Conservation (phyloP, 2,329 filamentous ascomycete species). For the Ascochyta koolunga region DNA sequence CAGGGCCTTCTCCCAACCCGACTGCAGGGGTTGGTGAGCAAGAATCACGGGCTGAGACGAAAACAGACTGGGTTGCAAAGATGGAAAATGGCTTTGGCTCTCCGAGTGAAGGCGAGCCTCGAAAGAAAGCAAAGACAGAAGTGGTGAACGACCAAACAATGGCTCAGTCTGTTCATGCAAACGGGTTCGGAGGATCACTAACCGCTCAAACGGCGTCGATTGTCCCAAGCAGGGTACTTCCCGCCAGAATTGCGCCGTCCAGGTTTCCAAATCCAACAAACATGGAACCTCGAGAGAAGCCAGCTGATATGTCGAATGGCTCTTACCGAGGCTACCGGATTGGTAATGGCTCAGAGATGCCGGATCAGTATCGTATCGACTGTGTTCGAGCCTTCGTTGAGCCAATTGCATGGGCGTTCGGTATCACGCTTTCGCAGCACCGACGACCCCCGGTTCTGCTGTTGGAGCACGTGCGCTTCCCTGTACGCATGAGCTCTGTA, state of each 20-base stretch:
- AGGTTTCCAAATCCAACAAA: conserved; percentile 36
- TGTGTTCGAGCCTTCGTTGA: conserved; percentile 63
- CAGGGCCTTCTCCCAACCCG: not conserved
- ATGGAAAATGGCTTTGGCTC: conserved; percentile 14
- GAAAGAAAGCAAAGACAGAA: conserved; percentile 50
- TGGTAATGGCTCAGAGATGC: conserved; percentile 64
- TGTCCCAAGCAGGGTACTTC: conserved; percentile 33
- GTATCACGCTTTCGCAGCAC: conserved; percentile 58
- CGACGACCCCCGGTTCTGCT: conserved; percentile 55
- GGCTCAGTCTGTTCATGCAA: conserved; percentile 14
- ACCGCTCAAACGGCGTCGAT: conserved; percentile 17
- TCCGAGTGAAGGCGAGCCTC: conserved; percentile 33
- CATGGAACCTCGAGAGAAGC: conserved; percentile 24
- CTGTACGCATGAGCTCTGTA: conserved; percentile 62
- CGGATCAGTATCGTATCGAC: conserved; percentile 62
- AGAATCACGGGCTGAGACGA: conserved; percentile 18
- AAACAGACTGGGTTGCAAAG: conserved; percentile 16
- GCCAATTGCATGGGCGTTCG: conserved; percentile 63
- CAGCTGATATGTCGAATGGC: conserved; percentile 38
- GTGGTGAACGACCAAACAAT: conserved; percentile 22
- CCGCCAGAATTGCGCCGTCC: conserved; percentile 36
- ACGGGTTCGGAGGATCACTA: conserved; percentile 14
- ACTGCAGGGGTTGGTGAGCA: conserved; percentile 6
- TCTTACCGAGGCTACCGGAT: conserved; percentile 65
- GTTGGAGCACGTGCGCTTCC: conserved; percentile 59